Base-by-base conservation (phyloP, 768 basidiomycete genomes). In the Tricholomella constricta region DNA sequence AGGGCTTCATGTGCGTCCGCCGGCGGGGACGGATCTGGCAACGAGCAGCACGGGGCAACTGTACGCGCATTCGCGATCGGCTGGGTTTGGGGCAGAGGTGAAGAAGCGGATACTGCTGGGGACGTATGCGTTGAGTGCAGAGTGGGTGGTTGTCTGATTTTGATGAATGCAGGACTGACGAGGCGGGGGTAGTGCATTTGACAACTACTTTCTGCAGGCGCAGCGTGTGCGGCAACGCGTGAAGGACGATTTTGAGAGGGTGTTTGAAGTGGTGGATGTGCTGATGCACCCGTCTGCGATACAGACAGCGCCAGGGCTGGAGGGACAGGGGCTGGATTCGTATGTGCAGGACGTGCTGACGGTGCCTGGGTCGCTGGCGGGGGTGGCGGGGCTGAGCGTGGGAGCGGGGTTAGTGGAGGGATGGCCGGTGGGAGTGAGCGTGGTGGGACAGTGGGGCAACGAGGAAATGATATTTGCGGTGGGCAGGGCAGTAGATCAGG, bases 201-300 rank as follows among this genome's bases (percentile, higher is more conserved):
- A 98, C 71, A 98, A 96, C 64, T 98, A 96, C 68, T 99, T 94
- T 66, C 78, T 98, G 5, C 93, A 96, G 73, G 95, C 96, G 0
- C 88, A 93, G 56, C 80, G 84, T 27, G 81, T 98, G 9, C 85
- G 96, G 1, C 78, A 80, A 45, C 71, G 80, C 7, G 74, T 99
- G 46, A 80, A 82, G 52, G 62, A 77, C 4, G 95, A 98, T 62
- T 94, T 95, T 60, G 73, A 86, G 62, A 61, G 65, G 1, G 80
- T 87, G 31, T 94, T 98, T 70, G 71, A 75, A 0, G 66, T 80
- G 25, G 84, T 98, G 4, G 94, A 99, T 61, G 72, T 96, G 10
- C 69, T 98, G 20, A 61, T 98, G 2, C 94, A 96, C 62, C 92
- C 91, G 0, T 91, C 92, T 0, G 86, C 92, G 1, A 92, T 96